Evolutionary conservation across 116 monocot species (phyloP), one percentile per base, ranked within the genome.

Genomic region (Dioscorea cayenensis): DNA sequence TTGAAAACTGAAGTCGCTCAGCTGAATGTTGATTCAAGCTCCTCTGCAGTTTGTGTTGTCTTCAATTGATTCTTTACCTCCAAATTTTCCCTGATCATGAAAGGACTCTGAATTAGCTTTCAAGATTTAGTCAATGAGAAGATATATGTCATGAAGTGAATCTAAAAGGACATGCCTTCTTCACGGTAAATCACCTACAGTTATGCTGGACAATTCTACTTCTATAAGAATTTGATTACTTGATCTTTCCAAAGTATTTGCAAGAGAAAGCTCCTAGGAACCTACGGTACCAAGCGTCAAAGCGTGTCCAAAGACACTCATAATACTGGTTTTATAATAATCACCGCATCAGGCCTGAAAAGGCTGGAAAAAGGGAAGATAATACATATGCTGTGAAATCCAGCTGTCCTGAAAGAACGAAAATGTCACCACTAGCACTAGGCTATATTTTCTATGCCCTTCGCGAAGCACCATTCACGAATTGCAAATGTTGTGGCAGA

Each of bases 261-360:
- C 37, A 90, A 59, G 9, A 90, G 80, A 80, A 90, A 84, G 76
- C 87, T 84, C 66, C 78, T 90, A 23, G 90, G 90, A n/a, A 90
- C 82, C 86, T 90, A 79, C 67, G 76, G 37, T n/a, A n/a, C n/a
- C 22, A 67, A 51, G 61, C 14, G 19, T 58, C 48, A 50, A 62
- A 19, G n/a, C 25, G 21, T 25, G 25, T 22, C 9, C 5, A 6
- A 62, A 62, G 18, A 62, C 61, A 52, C 12, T 52, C 4, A n/a
- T n/a, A 13, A 18, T 5, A 16, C 13, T 1, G 52, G 16, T 52
- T 3, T 3, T 18, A 5, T 18, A 52, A 52, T 0, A 18, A 52
- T 18, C 18, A 16, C 52, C 13, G 3, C 10, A 52, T 13, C 18
- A 52, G 52, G 52, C 16, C 16, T 52, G 52, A 4, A 52, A 52